A percentile compares a stretch with the other conserved stretches of the same genome.
Evolutionary conservation across 1,284 basidiomycete species (phyloP).

Genomic region (Moesziomyces sp.): DNA sequence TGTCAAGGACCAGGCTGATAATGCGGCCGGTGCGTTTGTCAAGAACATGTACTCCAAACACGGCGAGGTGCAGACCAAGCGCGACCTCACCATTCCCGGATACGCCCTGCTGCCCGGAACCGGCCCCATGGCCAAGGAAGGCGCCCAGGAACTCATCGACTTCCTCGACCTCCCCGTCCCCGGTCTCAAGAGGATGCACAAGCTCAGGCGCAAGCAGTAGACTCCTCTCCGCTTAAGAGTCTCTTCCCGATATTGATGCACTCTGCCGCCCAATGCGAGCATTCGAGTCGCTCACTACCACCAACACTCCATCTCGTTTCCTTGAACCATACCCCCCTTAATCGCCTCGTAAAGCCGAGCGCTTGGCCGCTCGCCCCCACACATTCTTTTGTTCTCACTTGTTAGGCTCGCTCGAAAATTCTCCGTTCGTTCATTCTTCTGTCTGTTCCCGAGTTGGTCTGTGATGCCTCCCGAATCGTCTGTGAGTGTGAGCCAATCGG

Average conservation of each 20-base stretch:
- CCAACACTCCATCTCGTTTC: neutral
- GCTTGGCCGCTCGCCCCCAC: slow-evolving; percentile 4
- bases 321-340: too few species aligned
- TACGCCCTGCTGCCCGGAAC: slow-evolving; percentile 30
- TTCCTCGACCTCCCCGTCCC: slow-evolving; percentile 31
- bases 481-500: too few species aligned
- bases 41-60: slow-evolving; percentile 46
- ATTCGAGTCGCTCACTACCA: slow-evolving; percentile 8
- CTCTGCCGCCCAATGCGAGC: slow-evolving; percentile 20
- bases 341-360: neutral
- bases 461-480: too few species aligned
- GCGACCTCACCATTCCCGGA: slow-evolving; percentile 18
- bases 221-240: too few species aligned
- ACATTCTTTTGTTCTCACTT: neutral
- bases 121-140: slow-evolving; percentile 30
- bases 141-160: slow-evolving; percentile 21
- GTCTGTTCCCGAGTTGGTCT: too few species aligned
- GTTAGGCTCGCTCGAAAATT: too few species aligned
- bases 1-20: slow-evolving; percentile 22
- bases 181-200: slow-evolving; percentile 34
- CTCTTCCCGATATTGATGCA: neutral
- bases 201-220: slow-evolving; percentile 21
- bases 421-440: too few species aligned
- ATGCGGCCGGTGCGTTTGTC: slow-evolving; percentile 29
- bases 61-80: slow-evolving; percentile 17